Base-by-base conservation (phyloP, 768 basidiomycete genomes). In the Auriscalpium orientale region DNA sequence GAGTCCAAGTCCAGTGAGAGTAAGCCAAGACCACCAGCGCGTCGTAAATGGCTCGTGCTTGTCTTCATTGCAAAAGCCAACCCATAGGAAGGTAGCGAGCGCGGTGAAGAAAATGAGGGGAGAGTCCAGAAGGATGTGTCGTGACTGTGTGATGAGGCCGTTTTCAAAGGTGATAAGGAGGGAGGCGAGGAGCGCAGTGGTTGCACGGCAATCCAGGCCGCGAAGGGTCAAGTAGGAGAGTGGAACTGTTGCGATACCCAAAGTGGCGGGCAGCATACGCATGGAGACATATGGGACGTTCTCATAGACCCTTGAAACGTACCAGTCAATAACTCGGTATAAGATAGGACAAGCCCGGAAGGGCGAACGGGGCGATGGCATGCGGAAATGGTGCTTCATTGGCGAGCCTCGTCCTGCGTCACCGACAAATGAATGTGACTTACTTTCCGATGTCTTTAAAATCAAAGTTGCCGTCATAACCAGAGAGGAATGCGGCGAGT, bases 31-130 rank as follows among this genome's bases (percentile, higher is more conserved):
- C 97, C 97, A 99, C 97, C 97, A 98, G 2, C 76, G 71, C 10
- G 81, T 74, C 1, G 88, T 87, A 72, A 98, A 99, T 0, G 92
- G 85, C 50, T 83, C 76, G 53, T 85, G 78, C 67, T 82, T 86
- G 74, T 97, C 88, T 70, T 95, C 92, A 71, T 93, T 94, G 68
- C 80, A 86, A 74, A 99, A 99, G 1, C 88, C 83, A 60, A 83
- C 79, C 86, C 94, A 99, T 54, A 90, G 71, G 70, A 95, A 92
- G 49, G 79, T 74, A 2, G 92, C 87, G 34, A 97, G 82, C 0
- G 91, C 91, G 21, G 95, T 98, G 76, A 98, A 99, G 79, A 99
- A 98, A 64, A 99, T 81, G 61, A 99, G 81, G n/a, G 94, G 95
- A 15, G 94, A 94, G 71, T 99, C 97, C 68, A 99, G 87, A 48